Percentiles rank a stretch among this genome's conserved stretches.
phyloP scores from a whole-genome alignment of 2,329 filamentous ascomycete genomes.

The Zasmidium cellare region DNA sequence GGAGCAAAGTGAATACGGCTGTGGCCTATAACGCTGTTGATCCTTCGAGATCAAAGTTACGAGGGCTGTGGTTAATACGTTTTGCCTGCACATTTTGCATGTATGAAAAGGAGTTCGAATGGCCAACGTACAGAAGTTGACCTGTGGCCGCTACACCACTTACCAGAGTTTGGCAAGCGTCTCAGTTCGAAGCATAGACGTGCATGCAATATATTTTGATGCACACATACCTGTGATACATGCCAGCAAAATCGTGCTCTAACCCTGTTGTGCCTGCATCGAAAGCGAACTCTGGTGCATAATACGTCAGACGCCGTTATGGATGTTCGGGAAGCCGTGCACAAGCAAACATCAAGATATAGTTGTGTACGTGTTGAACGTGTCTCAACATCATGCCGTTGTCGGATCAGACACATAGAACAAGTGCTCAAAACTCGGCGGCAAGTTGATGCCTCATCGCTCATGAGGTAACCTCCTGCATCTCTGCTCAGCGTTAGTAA shows the following conservation, averaged over 20 bases:
- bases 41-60: background rate
- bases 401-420: background rate
- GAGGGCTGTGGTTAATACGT: background rate
- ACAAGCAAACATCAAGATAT: background rate
- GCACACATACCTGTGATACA: too few relatives aligned
- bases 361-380: background rate
- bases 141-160: too few relatives aligned
- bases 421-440: background rate
- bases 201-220: too few relatives aligned
- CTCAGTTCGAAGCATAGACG: too few relatives aligned
- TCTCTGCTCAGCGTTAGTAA: background rate
- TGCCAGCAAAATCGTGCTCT: too few relatives aligned
- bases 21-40: background rate
- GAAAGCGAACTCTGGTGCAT: too few relatives aligned
- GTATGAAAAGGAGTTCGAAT: background rate
- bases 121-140: too few relatives aligned
- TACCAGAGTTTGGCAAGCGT: too few relatives aligned
- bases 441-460: background rate
- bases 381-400: background rate
- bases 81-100: background rate
- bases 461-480: background rate
- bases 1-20: background rate
- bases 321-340: background rate
- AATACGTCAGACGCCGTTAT: background rate
- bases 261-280: too few relatives aligned